phyloP scores from a whole-genome alignment of 768 basidiomycete species.

The Mycena rosella region DNA sequence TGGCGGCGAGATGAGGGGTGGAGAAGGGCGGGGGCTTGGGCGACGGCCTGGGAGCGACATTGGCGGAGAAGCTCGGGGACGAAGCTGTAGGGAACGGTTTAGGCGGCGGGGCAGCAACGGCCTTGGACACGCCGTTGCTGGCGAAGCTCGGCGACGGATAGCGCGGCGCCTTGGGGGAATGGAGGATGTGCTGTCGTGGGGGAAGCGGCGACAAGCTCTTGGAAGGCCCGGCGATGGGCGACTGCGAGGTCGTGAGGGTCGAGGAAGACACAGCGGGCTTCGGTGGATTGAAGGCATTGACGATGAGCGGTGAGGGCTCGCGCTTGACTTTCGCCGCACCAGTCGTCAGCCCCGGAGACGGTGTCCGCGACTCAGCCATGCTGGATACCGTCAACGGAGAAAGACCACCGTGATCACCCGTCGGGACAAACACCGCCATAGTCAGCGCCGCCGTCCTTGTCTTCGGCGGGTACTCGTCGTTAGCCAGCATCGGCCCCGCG shows the following conservation, averaged over 20 bases:
- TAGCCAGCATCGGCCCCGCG: not conserved
- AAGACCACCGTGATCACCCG: conserved; percentile 6
- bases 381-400: conserved; percentile 25
- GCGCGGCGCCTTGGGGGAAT: conserved; percentile 20
- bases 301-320: conserved; percentile 17
- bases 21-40: not conserved
- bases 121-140: conserved; percentile 13
- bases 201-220: not conserved
- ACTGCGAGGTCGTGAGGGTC: not conserved
- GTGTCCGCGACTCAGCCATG: conserved; percentile 22
- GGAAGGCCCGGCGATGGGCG: not conserved
- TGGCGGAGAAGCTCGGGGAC: conserved; percentile 7
- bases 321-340: conserved; percentile 12
- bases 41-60: not conserved
- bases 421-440: conserved; percentile 18
- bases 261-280: not conserved
- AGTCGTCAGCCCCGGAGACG: conserved; percentile 14
- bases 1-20: not conserved
- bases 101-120: not conserved
- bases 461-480: not conserved
- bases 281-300: not conserved
- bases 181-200: not conserved
- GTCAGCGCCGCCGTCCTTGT: conserved; percentile 5
- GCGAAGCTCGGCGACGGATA: conserved; percentile 19
- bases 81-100: conserved; percentile 4